A percentile compares a stretch with the other conserved stretches of the same genome.
Evolutionary conservation across 164 flowering plant genomes (phyloP).

Genomic region (Tetrastigma voinierianum): DNA sequence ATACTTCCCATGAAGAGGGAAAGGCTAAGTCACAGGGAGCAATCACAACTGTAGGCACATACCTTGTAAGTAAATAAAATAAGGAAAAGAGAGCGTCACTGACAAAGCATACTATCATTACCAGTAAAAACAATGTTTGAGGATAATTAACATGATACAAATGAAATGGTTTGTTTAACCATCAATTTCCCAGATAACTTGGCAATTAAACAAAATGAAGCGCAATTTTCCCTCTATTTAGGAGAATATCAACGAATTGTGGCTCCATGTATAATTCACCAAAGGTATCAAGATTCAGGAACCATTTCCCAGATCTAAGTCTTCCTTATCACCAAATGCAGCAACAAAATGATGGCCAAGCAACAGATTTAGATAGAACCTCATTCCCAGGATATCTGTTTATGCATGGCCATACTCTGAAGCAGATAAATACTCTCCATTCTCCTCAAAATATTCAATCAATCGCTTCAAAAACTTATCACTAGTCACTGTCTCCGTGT

Average conservation of each 20-base stretch:
- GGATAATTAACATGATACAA: constrained; percentile 1
- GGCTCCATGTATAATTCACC: not conserved
- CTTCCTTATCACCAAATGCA: not conserved
- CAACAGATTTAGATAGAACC: not conserved
- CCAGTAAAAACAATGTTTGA: not conserved
- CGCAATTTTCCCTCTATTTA: not conserved
- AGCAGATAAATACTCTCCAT: constrained; percentile 92
- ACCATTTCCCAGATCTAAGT: not conserved
- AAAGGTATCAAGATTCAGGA: not conserved
- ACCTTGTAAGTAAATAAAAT: not conserved
- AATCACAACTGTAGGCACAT: not conserved
- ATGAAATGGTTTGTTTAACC: constrained; percentile 1
- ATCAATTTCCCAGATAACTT: not conserved
- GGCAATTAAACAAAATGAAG: not conserved
- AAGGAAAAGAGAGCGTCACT: not conserved
- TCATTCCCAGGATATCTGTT: not conserved
- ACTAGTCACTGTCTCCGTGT: constrained; percentile 85
- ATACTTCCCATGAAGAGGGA: not conserved
- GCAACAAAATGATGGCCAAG: not conserved
- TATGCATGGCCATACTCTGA: constrained; percentile 69
- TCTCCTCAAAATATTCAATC: constrained; percentile 91
- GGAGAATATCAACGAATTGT: not conserved
- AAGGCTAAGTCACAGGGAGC: not conserved
- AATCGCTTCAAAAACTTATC: constrained; percentile 83
- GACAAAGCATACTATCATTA: not conserved